Evolutionary conservation across 139 green algal species (phyloP).

Genomic region (Chloropicon primus): DNA sequence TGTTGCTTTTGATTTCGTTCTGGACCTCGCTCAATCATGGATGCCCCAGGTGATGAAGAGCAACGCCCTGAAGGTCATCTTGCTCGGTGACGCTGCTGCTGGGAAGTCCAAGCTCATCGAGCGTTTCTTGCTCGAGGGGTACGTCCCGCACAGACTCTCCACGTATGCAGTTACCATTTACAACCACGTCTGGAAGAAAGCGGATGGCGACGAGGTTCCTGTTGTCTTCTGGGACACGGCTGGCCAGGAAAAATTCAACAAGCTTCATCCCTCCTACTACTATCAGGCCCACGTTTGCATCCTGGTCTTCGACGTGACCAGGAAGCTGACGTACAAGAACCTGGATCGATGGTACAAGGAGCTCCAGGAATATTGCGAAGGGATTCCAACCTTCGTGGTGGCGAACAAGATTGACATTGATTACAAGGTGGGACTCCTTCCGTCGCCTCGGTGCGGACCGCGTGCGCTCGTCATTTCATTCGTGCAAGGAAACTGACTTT

Average conservation of each 20-base stretch:
- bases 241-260: conserved; percentile 53
- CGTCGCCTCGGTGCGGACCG: too few relatives aligned
- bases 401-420: conserved; percentile 57
- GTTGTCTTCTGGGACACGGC: conserved; percentile 48
- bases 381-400: conserved; percentile 44
- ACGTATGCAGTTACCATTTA: conserved; percentile 53
- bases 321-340: conserved; percentile 54
- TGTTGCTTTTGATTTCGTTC: too few relatives aligned
- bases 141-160: conserved; percentile 38
- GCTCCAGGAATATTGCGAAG: conserved; percentile 41
- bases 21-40: too few relatives aligned
- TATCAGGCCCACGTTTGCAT: conserved; percentile 50
- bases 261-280: conserved; percentile 50
- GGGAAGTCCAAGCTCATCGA: conserved; percentile 57
- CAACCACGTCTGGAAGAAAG: conserved; percentile 32
- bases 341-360: conserved; percentile 32
- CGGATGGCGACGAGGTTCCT: conserved; percentile 22
- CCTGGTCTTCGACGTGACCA: conserved; percentile 53
- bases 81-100: conserved; percentile 47
- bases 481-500: background rate
- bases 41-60: background rate
- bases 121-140: conserved; percentile 46
- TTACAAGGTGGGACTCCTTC: conserved; percentile 26
- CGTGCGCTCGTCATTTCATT: too few relatives aligned
- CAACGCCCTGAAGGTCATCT: conserved; percentile 28